Base-by-base conservation (phyloP, 2,329 filamentous ascomycete genomes). In the Ampelomyces quisqualis region DNA sequence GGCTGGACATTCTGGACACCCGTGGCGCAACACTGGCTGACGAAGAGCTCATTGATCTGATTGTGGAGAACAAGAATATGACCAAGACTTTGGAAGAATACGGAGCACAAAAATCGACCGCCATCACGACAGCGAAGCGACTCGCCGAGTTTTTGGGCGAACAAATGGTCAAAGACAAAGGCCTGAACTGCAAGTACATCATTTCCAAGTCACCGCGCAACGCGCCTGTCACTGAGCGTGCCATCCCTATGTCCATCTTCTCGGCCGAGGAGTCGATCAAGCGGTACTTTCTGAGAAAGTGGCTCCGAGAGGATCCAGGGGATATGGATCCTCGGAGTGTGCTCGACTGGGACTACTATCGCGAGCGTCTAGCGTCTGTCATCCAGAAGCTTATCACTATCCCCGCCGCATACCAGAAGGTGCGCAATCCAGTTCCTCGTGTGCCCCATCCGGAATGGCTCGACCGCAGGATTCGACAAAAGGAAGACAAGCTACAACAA, bases 381-480 rank as follows among this genome's bases (percentile, higher is more conserved):
- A 94, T 99, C 36, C 93, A 99, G 70, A 99, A 99, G 68, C 80
- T 99, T 40, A 95, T 99, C 64, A 98, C 94, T 1, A 99, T 99
- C 53, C 93, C 93, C 2, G 94, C 93, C 11, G 93, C 94, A 3
- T 76, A 98, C 35, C 93, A 98, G 65, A 97, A 95, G 70, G 79
- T 98, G 40, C 81, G 85, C 39, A 99, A 99, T 60, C 93, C 93
- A 0, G 91, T 97, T 1, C 94, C 93, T 10, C 79, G 94, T 51
- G 89, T 99, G 9, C 78, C 87, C 5, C 94, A 98, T 70, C 93
- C 93, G 0, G 94, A 98, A 39, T 99, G 93, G 93, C 78, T 99
- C 22, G 90, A 96, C 60, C 82, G 89, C 44, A 80, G 91, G 38
- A 96, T 98, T 69, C 88, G 93, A 54, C 85, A 86, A 67, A 97